These are phyloP conservation scores for Penicillium samsonianum DNA, from an alignment of 495 filamentous ascomycete genomes.

Conservation along the genomic window DNA sequence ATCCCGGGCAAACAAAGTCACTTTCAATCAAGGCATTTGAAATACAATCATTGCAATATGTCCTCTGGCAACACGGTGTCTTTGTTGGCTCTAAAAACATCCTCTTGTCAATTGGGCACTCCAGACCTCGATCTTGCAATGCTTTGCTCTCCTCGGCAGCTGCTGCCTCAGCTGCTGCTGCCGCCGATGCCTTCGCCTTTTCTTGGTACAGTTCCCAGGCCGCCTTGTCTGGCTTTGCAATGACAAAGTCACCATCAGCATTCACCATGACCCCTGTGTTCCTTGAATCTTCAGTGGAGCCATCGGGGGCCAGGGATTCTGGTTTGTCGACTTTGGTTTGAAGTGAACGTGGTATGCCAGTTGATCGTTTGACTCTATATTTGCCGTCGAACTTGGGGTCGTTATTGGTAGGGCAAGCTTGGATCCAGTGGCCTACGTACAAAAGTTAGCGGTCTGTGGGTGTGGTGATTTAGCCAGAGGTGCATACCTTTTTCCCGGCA, in stretches of 20 bases:
- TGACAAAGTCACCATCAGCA: slow-evolving; percentile 93
- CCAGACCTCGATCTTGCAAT: slow-evolving; percentile 80
- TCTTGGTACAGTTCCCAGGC: slow-evolving; percentile 97
- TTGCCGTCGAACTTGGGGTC: slow-evolving; percentile 92
- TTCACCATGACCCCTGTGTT: slow-evolving; percentile 94
- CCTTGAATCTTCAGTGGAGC: slow-evolving; percentile 71
- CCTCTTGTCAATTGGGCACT: slow-evolving; percentile 93
- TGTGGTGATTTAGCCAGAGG: slow-evolving; percentile 6
- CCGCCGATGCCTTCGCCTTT: slow-evolving; percentile 79
- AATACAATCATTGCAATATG: slow-evolving; percentile 99
- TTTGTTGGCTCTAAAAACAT: slow-evolving; percentile 97
- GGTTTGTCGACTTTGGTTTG: slow-evolving; percentile 93
- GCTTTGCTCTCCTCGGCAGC: slow-evolving; percentile 74
- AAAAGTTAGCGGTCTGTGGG: slow-evolving; percentile 1
- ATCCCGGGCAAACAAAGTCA: slow-evolving; percentile 93
- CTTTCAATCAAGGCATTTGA: slow-evolving; percentile 95
- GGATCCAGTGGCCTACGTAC: slow-evolving; percentile 84
- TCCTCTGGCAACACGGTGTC: slow-evolving; percentile 95
- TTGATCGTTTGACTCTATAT: slow-evolving; percentile 89
- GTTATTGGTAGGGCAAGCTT: slow-evolving; percentile 94
- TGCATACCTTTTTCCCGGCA: slow-evolving; percentile 83
- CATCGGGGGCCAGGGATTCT: slow-evolving; percentile 69
- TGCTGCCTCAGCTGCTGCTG: slow-evolving; percentile 68
- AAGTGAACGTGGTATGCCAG: slow-evolving; percentile 91
- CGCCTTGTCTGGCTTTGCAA: slow-evolving; percentile 89